These are phyloP conservation scores for Fusarium nurragi DNA, from an alignment of 2,329 filamentous ascomycete genomes.

Conservation along the genomic window DNA sequence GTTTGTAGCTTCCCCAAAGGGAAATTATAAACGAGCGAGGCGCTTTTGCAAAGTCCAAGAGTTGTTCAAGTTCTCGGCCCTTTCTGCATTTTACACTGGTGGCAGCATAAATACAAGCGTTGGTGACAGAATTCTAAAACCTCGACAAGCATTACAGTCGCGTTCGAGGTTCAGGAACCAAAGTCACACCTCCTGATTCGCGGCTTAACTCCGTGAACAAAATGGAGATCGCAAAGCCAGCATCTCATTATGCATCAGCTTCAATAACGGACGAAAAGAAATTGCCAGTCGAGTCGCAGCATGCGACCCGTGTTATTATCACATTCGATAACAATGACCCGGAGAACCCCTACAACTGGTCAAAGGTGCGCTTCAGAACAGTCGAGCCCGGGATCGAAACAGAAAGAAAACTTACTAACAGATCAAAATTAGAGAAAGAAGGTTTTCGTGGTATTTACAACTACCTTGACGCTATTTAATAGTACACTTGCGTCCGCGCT, in stretches of 20 bases:
- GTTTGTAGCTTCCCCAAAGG: not conserved
- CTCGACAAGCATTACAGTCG: no score
- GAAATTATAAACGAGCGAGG: not conserved
- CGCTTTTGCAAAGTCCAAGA: not conserved
- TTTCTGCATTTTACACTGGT: not conserved
- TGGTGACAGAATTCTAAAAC: no score
- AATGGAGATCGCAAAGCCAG: slow-evolving; percentile 4
- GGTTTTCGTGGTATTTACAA: slow-evolving; percentile 9
- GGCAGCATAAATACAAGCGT: not conserved
- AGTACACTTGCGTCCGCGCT: slow-evolving; percentile 10
- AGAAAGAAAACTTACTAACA: not conserved
- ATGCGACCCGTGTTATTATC: not conserved
- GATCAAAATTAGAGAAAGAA: not conserved
- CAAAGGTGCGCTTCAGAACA: not conserved
- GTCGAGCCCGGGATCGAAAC: not conserved
- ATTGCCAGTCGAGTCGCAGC: not conserved
- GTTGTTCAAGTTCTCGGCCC: not conserved
- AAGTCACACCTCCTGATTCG: no score
- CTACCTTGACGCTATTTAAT: slow-evolving; percentile 1
- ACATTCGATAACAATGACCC: not conserved
- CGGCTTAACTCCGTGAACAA: not conserved
- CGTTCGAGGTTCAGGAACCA: not conserved
- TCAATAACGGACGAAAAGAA: not conserved
- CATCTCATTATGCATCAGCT: not conserved
- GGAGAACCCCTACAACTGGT: slow-evolving; percentile 16